phyloP scores from a whole-genome alignment of 371 early-diverging fungal species.

The Saksenaea vasiformis region DNA sequence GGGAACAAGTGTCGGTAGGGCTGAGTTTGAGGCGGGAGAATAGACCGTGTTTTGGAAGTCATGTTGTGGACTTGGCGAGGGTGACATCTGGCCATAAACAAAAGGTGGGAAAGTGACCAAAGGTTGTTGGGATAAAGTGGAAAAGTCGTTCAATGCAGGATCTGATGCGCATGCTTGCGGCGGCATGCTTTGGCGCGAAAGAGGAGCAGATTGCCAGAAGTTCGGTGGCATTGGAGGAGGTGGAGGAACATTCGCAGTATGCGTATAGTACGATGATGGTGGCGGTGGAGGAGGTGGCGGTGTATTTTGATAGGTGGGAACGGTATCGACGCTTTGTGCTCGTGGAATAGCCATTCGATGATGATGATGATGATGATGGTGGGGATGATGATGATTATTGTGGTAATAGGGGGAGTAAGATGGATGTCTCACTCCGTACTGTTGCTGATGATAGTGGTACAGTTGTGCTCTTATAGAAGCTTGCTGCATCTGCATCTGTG shows the following conservation, averaged over 20 bases:
- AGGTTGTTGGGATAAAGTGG: background rate
- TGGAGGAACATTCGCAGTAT: background rate
- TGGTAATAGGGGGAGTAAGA: conserved; percentile 13
- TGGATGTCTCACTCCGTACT: conserved; percentile 12
- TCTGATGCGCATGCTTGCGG: conserved; percentile 26
- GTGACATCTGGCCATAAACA: conserved; percentile 27
- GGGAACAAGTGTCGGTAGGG: conserved; percentile 28
- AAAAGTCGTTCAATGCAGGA: background rate
- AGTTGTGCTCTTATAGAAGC: conserved; percentile 36
- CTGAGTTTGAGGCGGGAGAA: conserved; percentile 2
- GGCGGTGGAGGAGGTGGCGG: conserved; percentile 24
- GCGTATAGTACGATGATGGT: conserved; percentile 6
- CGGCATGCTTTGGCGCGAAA: conserved; percentile 37
- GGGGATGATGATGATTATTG: conserved; percentile 2
- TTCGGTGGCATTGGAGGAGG: background rate
- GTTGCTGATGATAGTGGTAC: conserved; percentile 29
- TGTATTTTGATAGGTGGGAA: conserved; percentile 5
- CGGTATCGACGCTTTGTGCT: conserved; percentile 44
- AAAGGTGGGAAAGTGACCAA: conserved; percentile 31
- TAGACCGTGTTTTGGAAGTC: conserved; percentile 9
- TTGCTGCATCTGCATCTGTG: conserved; percentile 51
- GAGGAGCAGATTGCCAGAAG: conserved; percentile 6
- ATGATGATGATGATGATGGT: conserved; percentile 6
- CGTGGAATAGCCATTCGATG: conserved; percentile 20
- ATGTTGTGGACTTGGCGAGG: conserved; percentile 24